These are phyloP conservation scores for Choanephora cucurbitarum DNA, from an alignment of 371 early-diverging fungal species.

Conservation along the genomic window DNA sequence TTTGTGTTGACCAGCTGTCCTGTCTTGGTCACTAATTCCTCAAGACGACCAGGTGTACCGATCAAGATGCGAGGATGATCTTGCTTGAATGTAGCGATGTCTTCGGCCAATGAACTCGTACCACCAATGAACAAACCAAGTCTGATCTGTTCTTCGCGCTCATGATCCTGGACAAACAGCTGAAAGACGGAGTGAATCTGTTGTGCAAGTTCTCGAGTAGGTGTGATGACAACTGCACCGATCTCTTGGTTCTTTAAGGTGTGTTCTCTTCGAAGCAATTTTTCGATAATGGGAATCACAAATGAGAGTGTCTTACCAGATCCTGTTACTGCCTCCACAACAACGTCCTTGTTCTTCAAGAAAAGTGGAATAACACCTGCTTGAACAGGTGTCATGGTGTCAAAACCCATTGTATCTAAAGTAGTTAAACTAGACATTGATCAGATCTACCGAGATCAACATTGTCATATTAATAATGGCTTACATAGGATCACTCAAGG, in stretches of 20 bases:
- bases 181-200: conserved; percentile 86
- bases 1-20: conserved; percentile 65
- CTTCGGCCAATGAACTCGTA: conserved; percentile 63
- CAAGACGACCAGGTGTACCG: conserved; percentile 96
- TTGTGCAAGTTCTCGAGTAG: conserved; percentile 95
- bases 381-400: conserved; percentile 53
- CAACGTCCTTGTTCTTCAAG: conserved; percentile 94
- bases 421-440: conserved; percentile 28
- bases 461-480: no score
- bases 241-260: conserved; percentile 71
- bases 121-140: conserved; percentile 76
- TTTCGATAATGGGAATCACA: conserved; percentile 94
- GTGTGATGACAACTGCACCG: conserved; percentile 93
- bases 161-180: conserved; percentile 54
- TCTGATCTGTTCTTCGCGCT: conserved; percentile 40
- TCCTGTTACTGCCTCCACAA: conserved; percentile 99
- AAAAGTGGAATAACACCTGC: conserved; percentile 87
- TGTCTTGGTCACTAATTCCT: conserved; percentile 77
- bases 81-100: conserved; percentile 58
- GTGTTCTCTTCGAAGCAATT: conserved; percentile 64
- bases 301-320: conserved; percentile 99
- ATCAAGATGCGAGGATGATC: conserved; percentile 83
- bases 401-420: conserved; percentile 40
- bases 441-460: background rate
- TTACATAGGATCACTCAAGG: conserved; percentile 46